A percentile compares a stretch with the other conserved stretches of the same genome.
Evolutionary conservation across 441 rosid genomes (phyloP).

Genomic region (Manihot esculenta): DNA sequence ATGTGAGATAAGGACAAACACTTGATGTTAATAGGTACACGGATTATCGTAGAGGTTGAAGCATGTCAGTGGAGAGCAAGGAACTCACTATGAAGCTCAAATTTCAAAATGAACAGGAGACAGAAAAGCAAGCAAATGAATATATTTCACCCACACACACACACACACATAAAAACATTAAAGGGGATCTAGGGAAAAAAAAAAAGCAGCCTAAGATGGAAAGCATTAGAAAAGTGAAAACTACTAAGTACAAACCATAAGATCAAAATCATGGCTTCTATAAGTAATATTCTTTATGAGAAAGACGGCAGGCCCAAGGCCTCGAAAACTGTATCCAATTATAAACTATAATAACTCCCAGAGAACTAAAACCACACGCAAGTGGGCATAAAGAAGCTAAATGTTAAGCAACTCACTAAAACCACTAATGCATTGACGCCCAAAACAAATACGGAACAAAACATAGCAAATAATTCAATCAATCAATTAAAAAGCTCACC

Average conservation of each 20-base stretch:
- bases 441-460: not conserved
- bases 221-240: not conserved
- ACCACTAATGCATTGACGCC: not conserved
- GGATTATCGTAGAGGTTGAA: not conserved
- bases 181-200: no score
- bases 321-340: not conserved
- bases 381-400: not conserved
- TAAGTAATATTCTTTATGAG: not conserved
- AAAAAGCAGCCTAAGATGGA: no score
- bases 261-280: not conserved
- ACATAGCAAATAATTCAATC: no score
- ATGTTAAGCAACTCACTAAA: not conserved
- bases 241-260: no score
- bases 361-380: not conserved
- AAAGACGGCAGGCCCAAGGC: not conserved
- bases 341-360: not conserved
- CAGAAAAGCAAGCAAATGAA: not conserved
- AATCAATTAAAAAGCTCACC: constrained; percentile 29
- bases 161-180: no score
- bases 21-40: not conserved
- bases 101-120: not conserved
- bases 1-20: not conserved
- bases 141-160: no score
- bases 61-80: not conserved
- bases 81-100: not conserved